These are phyloP conservation scores for Trichoderma lentiforme DNA, from an alignment of 2,329 filamentous ascomycete genomes.

Conservation along the genomic window DNA sequence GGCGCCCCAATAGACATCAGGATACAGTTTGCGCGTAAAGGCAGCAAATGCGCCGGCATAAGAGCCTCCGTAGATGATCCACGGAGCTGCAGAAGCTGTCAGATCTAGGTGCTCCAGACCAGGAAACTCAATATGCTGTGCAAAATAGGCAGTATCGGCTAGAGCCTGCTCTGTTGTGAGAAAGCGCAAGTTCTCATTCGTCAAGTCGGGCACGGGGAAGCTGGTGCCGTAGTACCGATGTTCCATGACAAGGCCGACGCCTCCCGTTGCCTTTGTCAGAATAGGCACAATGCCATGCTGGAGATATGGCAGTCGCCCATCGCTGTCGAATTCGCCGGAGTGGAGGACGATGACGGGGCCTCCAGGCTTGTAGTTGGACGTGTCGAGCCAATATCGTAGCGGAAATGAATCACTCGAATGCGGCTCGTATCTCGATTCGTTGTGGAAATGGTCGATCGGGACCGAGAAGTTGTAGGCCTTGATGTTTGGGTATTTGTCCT, in stretches of 20 bases:
- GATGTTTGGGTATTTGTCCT: constrained; percentile 20
- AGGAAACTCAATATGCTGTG: constrained; percentile 65
- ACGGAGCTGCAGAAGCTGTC: constrained; percentile 63
- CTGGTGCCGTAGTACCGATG: constrained; percentile 84
- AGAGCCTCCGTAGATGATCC: constrained; percentile 78
- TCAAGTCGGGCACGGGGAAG: constrained; percentile 64
- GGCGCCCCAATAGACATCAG: constrained; percentile 72
- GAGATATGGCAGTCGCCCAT: constrained; percentile 60
- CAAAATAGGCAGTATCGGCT: constrained; percentile 80
- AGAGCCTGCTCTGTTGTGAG: constrained; percentile 79
- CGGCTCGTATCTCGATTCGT: constrained; percentile 72
- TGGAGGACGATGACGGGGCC: constrained; percentile 79
- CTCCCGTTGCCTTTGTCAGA: constrained; percentile 66
- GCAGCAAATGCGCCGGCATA: constrained; percentile 80
- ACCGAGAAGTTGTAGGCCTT: constrained; percentile 38
- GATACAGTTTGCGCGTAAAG: constrained; percentile 72
- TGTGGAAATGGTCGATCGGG: constrained; percentile 78
- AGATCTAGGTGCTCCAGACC: constrained; percentile 66
- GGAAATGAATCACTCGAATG: constrained; percentile 66
- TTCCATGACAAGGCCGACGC: constrained; percentile 77
- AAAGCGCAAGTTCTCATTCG: constrained; percentile 70
- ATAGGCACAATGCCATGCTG: constrained; percentile 75
- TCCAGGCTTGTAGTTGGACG: constrained; percentile 68
- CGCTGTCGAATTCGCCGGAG: constrained; percentile 44
- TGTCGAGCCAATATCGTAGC: constrained; percentile 81